Evolutionary conservation across 2,329 filamentous ascomycete genomes (phyloP), one percentile per base, ranked within the genome.

Genomic region (Rosellinia necatrix): DNA sequence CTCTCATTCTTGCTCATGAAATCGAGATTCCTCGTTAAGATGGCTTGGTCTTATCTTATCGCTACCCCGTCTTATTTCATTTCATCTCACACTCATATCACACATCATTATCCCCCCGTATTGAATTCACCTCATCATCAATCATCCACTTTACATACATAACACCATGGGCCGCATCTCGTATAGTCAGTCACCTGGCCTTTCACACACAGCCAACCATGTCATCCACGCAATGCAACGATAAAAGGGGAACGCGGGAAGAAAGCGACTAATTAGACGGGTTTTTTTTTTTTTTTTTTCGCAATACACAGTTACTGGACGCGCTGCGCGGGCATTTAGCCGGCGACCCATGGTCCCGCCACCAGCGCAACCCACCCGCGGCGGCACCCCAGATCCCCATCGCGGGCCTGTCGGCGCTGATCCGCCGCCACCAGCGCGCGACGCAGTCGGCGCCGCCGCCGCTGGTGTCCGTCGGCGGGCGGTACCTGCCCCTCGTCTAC

Each of bases 401-500:
- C 40, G 66, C 72, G 1, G 67, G 70, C 3, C 74, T 87, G 10
- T 76, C 84, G 63, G 68, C 67, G 6, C 70, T 86, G 19, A 73
- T 76, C 29, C 65, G 68, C 6, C 72, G 71, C 1, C 79, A 83
- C 67, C 78, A 81, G 47, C 75, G 75, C 25, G 73, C 75, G 8
- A 81, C 80, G 0, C 77, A 78, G 49, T 73, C 75, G 0, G 69
- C 76, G 0, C 74, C 76, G 1, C 65, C 66, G 0, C 70, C 70
- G 1, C 52, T 71, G 7, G 67, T 87, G 12, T 74, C 78, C 12
- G 68, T 86, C 49, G 76, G 75, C 13, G 83, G 84, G 1, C 78
- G 81, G 9, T 72, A 78, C 56, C 72, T 83, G 10, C 78, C 82
- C 0, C 72, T 88, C 7, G 65, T 87, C 30, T 85, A 87, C 72